These are phyloP conservation scores for Selaginella tamariscina DNA, from an alignment of 75 land plant species.

Conservation along the genomic window DNA sequence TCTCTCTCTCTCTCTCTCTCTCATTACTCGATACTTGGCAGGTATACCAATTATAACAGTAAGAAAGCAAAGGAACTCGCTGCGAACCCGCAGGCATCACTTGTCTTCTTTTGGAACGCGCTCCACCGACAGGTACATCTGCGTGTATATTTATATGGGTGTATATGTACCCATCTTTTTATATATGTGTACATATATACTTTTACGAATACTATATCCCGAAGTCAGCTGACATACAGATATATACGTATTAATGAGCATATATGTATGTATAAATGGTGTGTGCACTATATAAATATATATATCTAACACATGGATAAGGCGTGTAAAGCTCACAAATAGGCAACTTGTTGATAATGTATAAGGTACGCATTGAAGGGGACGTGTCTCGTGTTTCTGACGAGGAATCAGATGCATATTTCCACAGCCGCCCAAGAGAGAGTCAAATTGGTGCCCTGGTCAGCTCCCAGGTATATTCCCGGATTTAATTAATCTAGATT, in stretches of 20 bases:
- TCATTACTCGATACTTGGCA: constrained; percentile 18
- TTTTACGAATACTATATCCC: too few relatives aligned
- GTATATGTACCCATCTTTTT: too few relatives aligned
- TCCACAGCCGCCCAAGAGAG: constrained; percentile 89
- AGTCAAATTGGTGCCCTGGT: constrained; percentile 94
- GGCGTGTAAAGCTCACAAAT: too few relatives aligned
- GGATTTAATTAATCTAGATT: constrained; percentile 3
- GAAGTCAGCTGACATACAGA: too few relatives aligned
- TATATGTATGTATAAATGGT: too few relatives aligned
- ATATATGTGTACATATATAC: too few relatives aligned
- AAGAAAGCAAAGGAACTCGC: constrained; percentile 54
- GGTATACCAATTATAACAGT: constrained; percentile 93
- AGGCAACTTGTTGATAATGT: too few relatives aligned
- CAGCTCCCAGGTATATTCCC: constrained; percentile 63
- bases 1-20: not conserved
- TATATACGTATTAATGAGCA: too few relatives aligned
- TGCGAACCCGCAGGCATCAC: constrained; percentile 72
- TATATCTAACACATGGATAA: too few relatives aligned
- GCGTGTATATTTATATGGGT: not conserved
- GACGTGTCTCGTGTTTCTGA: constrained; percentile 62
- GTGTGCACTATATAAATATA: too few relatives aligned
- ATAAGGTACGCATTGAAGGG: constrained; percentile 97
- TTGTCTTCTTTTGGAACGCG: constrained; percentile 81
- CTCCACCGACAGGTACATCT: constrained; percentile 67
- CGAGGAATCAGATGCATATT: constrained; percentile 88